Conservation (phyloP, 495 filamentous ascomycete genomes). For the Daldinia childiae region DNA sequence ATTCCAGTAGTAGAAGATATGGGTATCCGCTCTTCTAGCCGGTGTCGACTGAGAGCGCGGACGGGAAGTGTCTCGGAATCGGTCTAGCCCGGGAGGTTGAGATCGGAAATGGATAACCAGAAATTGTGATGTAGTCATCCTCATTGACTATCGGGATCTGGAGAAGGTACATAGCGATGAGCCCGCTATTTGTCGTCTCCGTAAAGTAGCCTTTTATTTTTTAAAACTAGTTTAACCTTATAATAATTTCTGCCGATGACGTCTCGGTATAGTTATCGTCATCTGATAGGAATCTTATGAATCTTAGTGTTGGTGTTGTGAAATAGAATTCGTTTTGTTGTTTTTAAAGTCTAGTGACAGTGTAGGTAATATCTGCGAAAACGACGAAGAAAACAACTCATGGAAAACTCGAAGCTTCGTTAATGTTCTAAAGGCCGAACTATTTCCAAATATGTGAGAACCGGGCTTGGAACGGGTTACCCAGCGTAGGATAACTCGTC, state of each 20-base stretch:
- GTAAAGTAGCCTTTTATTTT: not conserved
- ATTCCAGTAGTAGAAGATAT: not conserved
- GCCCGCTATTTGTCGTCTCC: not conserved
- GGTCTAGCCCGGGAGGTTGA: not conserved
- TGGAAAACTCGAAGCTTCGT: not conserved
- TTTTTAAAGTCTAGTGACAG: not conserved
- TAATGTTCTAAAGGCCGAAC: not conserved
- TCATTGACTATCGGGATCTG: not conserved
- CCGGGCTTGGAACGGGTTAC: slow-evolving; percentile 2
- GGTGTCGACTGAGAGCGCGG: not conserved
- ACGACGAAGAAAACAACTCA: not conserved
- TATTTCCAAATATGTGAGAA: slow-evolving; percentile 16
- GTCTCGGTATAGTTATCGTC: not conserved
- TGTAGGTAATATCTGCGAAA: not conserved
- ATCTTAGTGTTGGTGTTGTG: not conserved
- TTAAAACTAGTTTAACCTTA: not conserved
- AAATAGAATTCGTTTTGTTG: not conserved
- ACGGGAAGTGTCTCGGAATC: not conserved
- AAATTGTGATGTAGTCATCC: not conserved
- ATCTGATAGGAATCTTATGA: not conserved
- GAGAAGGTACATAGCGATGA: not conserved
- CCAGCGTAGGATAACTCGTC: not conserved
- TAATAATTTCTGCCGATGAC: not conserved
- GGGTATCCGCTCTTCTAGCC: not conserved
- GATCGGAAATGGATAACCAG: not conserved